Base-by-base conservation (phyloP, 345 rosid genomes). In the Moringa oleifera region DNA sequence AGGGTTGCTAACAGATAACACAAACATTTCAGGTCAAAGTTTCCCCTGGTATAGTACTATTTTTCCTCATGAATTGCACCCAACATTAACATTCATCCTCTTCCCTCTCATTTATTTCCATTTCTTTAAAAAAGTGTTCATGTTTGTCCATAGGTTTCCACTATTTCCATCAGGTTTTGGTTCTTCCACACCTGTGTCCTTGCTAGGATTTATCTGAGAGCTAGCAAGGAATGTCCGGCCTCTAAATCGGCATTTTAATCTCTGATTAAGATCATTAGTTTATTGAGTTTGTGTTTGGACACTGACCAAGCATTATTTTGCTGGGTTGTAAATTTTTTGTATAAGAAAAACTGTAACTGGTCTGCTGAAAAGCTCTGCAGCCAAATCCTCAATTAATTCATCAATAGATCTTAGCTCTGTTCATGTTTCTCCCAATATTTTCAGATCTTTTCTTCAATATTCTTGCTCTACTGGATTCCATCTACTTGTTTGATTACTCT, bases 1-100 rank as follows among this genome's bases (percentile, higher is more conserved):
- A 65, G 51, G 49, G 55, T 63, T 46, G 68, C 72, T 74, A 72
- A 65, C 76, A 70, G 81, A 64, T 62, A 49, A 74, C 56, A 37
- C 4, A 58, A 60, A 23, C 50, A 19, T 68, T 55, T 51, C 57
- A 59, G 25, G 59, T 53, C 46, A 46, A 41, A 61, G 61, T 53
- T 62, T 55, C 51, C 49, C 37, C 63, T 20, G 28, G 61, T 33
- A 59, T 46, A 19, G 33, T 8, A 41, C 51, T 22, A 23, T 59
- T 37, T 20, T 62, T 58, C 49, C 24, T 64, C 68, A 66, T 16
- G 66, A 63, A 58, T 58, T 54, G 68, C 64, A 59, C 50, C 51
- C 57, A 56, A 51, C 71, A 6, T 62, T 23, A 45, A 41, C 53
- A 46, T 20, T 51, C 24, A 54, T 53, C 51, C 24, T 54, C 68